Conservation (phyloP, 2,329 filamentous ascomycete species). For the Leptographium procerum region DNA sequence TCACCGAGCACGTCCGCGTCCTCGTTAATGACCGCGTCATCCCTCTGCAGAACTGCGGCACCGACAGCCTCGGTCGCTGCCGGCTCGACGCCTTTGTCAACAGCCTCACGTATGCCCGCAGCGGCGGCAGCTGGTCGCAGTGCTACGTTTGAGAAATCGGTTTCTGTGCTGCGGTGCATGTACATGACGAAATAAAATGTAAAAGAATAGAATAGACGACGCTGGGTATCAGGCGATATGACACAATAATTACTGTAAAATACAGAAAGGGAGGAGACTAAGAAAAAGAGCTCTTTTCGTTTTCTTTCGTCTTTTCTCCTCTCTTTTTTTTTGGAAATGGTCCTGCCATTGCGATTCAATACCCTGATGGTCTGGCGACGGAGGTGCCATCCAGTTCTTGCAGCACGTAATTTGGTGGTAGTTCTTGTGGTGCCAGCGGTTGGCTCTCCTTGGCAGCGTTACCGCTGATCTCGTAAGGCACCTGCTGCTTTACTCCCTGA, state of each 20-base stretch:
- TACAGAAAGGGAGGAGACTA: background rate
- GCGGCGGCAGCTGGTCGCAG: slow-evolving; percentile 59
- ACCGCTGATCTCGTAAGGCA: background rate
- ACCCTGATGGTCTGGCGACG: background rate
- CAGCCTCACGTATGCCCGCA: slow-evolving; percentile 60
- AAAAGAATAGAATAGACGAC: background rate
- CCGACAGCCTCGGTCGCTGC: slow-evolving; percentile 61
- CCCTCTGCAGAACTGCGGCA: slow-evolving; percentile 56
- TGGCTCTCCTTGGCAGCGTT: background rate
- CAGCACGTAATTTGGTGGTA: background rate
- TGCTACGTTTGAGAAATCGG: slow-evolving; percentile 32
- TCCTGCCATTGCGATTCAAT: background rate
- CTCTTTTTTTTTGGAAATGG: background rate
- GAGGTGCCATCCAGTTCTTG: background rate
- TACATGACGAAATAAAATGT: background rate
- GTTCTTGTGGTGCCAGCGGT: background rate
- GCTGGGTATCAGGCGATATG: background rate
- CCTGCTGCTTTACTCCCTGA: background rate
- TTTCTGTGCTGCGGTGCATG: background rate
- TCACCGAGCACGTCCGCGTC: slow-evolving; percentile 63
- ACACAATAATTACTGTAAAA: background rate
- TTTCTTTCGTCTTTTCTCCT: background rate
- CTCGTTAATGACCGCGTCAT: slow-evolving; percentile 76
- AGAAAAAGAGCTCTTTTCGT: background rate
- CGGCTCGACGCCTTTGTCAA: slow-evolving; percentile 57